Evolutionary conservation across 306 rosid species (phyloP).

Genomic region (Vicia villosa): DNA sequence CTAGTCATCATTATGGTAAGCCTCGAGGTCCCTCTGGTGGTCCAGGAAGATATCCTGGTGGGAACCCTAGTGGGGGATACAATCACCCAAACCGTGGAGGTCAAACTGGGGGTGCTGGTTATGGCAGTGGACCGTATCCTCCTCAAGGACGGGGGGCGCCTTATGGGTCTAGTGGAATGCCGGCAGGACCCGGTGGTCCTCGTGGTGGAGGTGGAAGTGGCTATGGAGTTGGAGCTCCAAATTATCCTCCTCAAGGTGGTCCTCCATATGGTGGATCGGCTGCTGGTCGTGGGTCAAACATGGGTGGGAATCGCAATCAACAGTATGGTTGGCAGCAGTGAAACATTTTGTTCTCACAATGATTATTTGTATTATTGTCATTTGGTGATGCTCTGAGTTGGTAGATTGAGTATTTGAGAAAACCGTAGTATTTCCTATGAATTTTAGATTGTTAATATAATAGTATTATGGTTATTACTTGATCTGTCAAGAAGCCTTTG

Average conservation of each 20-base stretch:
- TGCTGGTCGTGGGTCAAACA: conserved; percentile 48
- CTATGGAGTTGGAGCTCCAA: no score
- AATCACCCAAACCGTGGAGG: conserved; percentile 53
- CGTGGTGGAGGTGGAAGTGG: no score
- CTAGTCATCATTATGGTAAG: conserved; percentile 63
- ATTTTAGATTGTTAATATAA: conserved; percentile 4
- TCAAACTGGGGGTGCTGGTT: conserved; percentile 50
- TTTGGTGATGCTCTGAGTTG: no score
- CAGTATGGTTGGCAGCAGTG: no score
- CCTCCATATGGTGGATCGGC: conserved; percentile 63
- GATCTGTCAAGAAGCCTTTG: no score
- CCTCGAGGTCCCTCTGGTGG: conserved; percentile 59
- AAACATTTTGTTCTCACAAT: background rate
- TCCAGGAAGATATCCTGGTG: conserved; percentile 59
- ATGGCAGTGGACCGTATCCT: conserved; percentile 64
- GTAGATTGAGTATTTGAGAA: background rate
- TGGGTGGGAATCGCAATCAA: no score
- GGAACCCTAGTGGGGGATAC: conserved; percentile 55
- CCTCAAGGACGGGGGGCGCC: conserved; percentile 71
- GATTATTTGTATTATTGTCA: background rate
- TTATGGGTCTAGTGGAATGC: conserved; percentile 59
- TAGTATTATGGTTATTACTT: no score
- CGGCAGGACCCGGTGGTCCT: no score
- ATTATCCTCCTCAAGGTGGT: conserved; percentile 1
- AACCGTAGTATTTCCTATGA: conserved; percentile 1